Percentiles rank a stretch among this genome's conserved stretches.
phyloP scores from a whole-genome alignment of 2,329 filamentous ascomycete species.

The Stenocarpella maydis region DNA sequence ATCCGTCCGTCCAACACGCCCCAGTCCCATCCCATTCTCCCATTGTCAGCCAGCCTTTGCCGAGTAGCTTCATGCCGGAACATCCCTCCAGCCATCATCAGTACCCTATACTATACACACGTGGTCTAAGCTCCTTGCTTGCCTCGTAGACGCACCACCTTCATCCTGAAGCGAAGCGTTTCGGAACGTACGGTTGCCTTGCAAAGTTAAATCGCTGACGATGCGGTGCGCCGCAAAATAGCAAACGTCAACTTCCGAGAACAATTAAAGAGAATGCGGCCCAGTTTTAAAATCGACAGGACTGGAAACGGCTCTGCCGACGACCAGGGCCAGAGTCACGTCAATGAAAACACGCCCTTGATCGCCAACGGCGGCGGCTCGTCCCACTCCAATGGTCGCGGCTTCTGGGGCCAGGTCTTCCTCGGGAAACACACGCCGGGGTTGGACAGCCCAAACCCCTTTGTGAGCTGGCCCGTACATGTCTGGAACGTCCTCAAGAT shows the following conservation, averaged over 20 bases:
- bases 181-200: not conserved
- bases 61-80: slow-evolving; percentile 12
- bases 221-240: slow-evolving; percentile 31
- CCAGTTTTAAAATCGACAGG: slow-evolving; percentile 16
- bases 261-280: slow-evolving; percentile 29
- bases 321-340: not conserved
- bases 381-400: slow-evolving; percentile 35
- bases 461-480: slow-evolving; percentile 56
- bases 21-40: slow-evolving; percentile 24
- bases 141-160: not conserved
- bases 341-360: slow-evolving; percentile 52
- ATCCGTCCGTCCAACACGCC: not conserved
- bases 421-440: slow-evolving; percentile 63
- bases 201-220: slow-evolving; percentile 29
- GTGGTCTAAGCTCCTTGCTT: slow-evolving; percentile 10
- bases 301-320: slow-evolving; percentile 10
- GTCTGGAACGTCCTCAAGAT: slow-evolving; percentile 65
- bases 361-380: slow-evolving; percentile 42
- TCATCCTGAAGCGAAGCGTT: not conserved
- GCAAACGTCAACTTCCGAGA: slow-evolving; percentile 33
- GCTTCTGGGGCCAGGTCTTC: slow-evolving; percentile 50
- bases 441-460: slow-evolving; percentile 55
- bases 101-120: not conserved
- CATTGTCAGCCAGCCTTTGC: not conserved
- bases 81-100: slow-evolving; percentile 11